These are phyloP conservation scores for Vitis rotundifolia DNA, from an alignment of 164 flowering plant species.

Conservation along the genomic window DNA sequence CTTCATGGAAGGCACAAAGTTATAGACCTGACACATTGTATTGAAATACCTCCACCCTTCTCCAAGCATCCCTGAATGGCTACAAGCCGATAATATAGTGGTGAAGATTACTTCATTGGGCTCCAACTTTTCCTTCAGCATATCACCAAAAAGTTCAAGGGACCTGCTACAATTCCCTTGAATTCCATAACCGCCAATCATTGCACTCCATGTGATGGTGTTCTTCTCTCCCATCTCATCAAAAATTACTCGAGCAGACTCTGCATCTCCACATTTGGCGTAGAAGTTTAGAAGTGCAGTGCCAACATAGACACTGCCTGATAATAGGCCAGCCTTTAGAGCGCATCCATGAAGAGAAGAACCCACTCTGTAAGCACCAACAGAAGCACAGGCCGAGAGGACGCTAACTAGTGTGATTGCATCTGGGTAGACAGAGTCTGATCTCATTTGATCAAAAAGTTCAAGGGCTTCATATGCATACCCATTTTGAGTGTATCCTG, in stretches of 20 bases:
- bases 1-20: constrained; percentile 55
- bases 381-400: constrained; percentile 57
- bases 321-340: constrained; percentile 46
- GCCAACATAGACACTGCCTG: constrained; percentile 51
- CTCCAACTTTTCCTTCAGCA: constrained; percentile 53
- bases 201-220: constrained; percentile 63
- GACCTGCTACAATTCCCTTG: constrained; percentile 56
- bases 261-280: constrained; percentile 68
- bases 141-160: constrained; percentile 44
- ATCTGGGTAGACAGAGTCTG: constrained; percentile 41
- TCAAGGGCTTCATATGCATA: constrained; percentile 43
- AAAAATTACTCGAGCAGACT: constrained; percentile 56
- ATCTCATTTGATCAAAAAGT: constrained; percentile 55
- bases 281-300: constrained; percentile 71
- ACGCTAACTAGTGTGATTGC: constrained; percentile 58
- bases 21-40: constrained; percentile 48
- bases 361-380: constrained; percentile 46
- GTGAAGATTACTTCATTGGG: constrained; percentile 69
- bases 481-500: constrained; percentile 59
- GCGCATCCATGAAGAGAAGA: constrained; percentile 61
- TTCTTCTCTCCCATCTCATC: constrained; percentile 58
- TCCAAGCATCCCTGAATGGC: constrained; percentile 68
- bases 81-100: constrained; percentile 62
- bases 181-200: constrained; percentile 74
- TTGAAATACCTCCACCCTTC: constrained; percentile 63